Conservation (phyloP, 306 rosid genomes). For the Inga leiocalycina region DNA sequence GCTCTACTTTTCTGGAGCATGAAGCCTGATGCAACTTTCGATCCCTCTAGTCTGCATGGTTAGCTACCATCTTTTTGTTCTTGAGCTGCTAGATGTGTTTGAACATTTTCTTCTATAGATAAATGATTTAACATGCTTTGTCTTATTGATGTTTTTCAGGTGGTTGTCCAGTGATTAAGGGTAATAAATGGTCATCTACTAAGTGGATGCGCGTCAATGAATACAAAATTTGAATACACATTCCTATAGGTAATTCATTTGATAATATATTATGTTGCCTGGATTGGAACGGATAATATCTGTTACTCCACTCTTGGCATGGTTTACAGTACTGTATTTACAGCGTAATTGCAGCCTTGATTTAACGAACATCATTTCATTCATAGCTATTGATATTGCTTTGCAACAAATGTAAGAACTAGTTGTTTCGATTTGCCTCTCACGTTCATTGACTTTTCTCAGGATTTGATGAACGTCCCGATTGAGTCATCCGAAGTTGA, state of each 20-base stretch:
- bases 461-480: slow-evolving; percentile 47
- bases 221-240: slow-evolving; percentile 62
- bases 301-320: not conserved
- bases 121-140: slow-evolving; percentile 12
- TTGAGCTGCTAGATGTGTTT: slow-evolving; percentile 17
- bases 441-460: slow-evolving; percentile 36
- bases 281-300: not conserved
- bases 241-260: slow-evolving; percentile 45
- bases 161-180: slow-evolving; percentile 95
- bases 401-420: slow-evolving; percentile 17
- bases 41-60: slow-evolving; percentile 98
- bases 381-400: slow-evolving; percentile 23
- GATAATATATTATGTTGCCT: not conserved
- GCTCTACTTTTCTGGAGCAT: slow-evolving; percentile 99
- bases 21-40: slow-evolving; percentile 90
- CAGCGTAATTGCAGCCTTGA: not conserved
- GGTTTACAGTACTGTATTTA: slow-evolving; percentile 29
- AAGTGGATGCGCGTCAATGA: slow-evolving; percentile 89
- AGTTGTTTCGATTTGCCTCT: slow-evolving; percentile 4
- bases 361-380: not conserved
- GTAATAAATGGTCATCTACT: slow-evolving; percentile 97
- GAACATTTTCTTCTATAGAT: slow-evolving; percentile 25
- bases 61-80: slow-evolving; percentile 26
- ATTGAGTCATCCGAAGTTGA: slow-evolving; percentile 32
- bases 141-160: slow-evolving; percentile 59